Evolutionary conservation across 306 rosid genomes (phyloP).

Genomic region (cucumber (Cucumis sativus)): DNA sequence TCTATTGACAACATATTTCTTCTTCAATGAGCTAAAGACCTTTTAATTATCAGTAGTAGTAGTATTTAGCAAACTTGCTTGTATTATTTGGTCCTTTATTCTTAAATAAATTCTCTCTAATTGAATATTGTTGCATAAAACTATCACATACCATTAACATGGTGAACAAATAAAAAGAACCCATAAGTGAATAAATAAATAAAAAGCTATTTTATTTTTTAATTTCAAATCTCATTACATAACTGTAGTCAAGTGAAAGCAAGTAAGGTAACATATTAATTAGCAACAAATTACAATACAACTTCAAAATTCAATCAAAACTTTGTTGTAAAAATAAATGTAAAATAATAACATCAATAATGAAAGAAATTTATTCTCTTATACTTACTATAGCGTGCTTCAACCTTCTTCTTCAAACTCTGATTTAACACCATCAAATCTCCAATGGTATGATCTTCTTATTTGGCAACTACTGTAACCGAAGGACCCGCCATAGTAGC

Average conservation of each 20-base stretch:
- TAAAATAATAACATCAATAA: neutral
- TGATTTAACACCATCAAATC: neutral
- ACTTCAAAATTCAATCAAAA: neutral
- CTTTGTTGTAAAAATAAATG: neutral
- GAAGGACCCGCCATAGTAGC: neutral
- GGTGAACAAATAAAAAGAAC: neutral
- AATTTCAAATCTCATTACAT: neutral
- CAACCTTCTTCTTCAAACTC: neutral
- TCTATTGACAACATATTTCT: no score
- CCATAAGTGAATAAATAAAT: no score
- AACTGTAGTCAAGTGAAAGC: neutral
- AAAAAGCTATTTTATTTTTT: neutral
- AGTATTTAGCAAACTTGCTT: no score
- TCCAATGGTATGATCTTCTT: neutral
- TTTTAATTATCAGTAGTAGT: no score
- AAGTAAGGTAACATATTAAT: neutral
- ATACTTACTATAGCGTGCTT: neutral
- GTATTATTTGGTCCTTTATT: no score
- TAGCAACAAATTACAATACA: neutral
- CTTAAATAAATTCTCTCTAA: no score
- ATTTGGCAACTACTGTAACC: neutral
- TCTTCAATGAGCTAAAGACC: no score
- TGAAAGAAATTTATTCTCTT: neutral
- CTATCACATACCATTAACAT: no score
- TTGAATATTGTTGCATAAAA: no score